Conservation (phyloP, 1,284 basidiomycete genomes). For the Ceratorhiza oryzae-sativae region DNA sequence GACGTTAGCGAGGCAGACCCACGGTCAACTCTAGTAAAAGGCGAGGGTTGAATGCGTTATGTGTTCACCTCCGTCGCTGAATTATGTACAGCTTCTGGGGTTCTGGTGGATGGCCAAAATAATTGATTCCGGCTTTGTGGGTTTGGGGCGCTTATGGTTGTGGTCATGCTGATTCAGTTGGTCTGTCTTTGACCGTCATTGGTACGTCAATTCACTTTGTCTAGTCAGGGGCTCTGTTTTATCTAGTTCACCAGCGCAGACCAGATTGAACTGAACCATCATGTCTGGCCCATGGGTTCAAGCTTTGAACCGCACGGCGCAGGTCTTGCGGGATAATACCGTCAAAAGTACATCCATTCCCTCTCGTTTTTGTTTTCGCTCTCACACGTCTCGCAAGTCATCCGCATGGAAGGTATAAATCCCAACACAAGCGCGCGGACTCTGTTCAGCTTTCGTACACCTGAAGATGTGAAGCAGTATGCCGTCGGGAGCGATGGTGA, state of each 20-base stretch:
- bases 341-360: conserved; percentile 5
- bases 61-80: conserved; percentile 39
- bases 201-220: conserved; percentile 2
- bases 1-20: conserved; percentile 37
- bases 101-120: conserved; percentile 8
- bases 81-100: background rate
- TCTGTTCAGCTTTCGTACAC: conserved; percentile 68
- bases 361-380: background rate
- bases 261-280: background rate
- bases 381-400: conserved; percentile 16
- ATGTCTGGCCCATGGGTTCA: conserved; percentile 33
- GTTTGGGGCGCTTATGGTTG: background rate
- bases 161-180: no score
- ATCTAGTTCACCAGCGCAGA: no score
- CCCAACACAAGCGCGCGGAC: conserved; percentile 65
- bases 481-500: conserved; percentile 83
- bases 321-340: conserved; percentile 31
- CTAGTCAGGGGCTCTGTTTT: background rate
- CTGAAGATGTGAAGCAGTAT: conserved; percentile 64
- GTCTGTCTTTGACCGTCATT: background rate
- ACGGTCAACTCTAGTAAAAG: conserved; percentile 40
- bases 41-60: conserved; percentile 39
- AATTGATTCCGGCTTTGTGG: conserved; percentile 40
- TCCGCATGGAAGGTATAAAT: conserved; percentile 71
- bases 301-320: conserved; percentile 32